Base-by-base conservation (phyloP, 2,329 filamentous ascomycete species). In the Microsporum audouinii region DNA sequence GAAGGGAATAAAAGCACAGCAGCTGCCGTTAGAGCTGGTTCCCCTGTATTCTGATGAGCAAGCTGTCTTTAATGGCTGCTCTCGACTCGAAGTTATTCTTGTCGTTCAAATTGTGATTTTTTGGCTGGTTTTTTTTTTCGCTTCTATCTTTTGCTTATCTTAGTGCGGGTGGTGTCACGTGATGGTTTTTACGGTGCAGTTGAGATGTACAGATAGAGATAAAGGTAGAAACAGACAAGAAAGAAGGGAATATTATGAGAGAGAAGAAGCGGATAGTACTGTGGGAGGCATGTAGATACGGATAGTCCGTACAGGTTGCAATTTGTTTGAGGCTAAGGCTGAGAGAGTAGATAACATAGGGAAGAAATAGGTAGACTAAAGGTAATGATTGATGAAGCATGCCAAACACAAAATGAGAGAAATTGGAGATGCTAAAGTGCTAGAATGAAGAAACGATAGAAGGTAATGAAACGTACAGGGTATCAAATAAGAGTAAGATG, bases 71-170 rank as follows among this genome's bases (percentile, higher is more conserved):
- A 33, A 41, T 17, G 17, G 33, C 53, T 57, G 36, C 36, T 29
- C 23, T 43, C 56, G 36, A 29, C 3, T 41, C 33, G 36, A n/a
- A 12, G 56, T 23, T 41, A 29, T 23, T 29, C 29, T 29, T 41
- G 23, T 59, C 23, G 57, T 36, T 38, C 41, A 45, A 45, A 31
- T n/a, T 45, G 17, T n/a, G 27, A n/a, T 6, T 58, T 45, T 49
- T 59, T 61, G 57, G 60, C 58, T 41, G 55, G 41, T 43, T 59
- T 61, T 63, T 43, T 39, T 55, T 56, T 59, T 56, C 43, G 57
- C 59, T 57, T 63, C 61, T 63, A 12, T 68, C 63, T 62, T 65
- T 72, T 73, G 73, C 75, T 76, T 76, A 76, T 76, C 73, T 76
- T 76, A 76, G 76, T 73, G 72, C 63, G 64, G 63, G 45, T 62